These are phyloP conservation scores for Yamadazyma atmosphaerica DNA, from an alignment of 1,139 yeast species.

Conservation along the genomic window DNA sequence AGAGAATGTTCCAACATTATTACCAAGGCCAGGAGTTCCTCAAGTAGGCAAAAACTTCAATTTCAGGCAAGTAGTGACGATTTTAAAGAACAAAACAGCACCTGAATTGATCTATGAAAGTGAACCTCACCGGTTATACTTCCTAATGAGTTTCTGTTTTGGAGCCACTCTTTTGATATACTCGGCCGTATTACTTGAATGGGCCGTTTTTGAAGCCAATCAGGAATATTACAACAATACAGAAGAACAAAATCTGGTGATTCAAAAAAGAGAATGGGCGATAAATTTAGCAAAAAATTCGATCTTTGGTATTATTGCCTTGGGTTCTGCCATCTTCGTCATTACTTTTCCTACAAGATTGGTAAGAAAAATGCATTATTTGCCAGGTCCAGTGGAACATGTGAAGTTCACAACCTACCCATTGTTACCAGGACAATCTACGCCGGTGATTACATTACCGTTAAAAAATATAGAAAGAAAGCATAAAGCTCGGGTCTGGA, in stretches of 20 bases:
- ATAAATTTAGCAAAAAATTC: slow-evolving; percentile 30
- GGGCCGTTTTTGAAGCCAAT: slow-evolving; percentile 57
- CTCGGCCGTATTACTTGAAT: slow-evolving; percentile 60
- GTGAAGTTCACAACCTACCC: slow-evolving; percentile 74
- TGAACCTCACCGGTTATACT: slow-evolving; percentile 79
- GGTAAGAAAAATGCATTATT: slow-evolving; percentile 72
- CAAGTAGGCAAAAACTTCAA: slow-evolving; percentile 56
- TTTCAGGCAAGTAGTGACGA: slow-evolving; percentile 63
- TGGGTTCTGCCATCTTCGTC: slow-evolving; percentile 46
- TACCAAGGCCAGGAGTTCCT: slow-evolving; percentile 77
- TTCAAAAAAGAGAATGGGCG: slow-evolving; percentile 41
- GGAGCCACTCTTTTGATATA: slow-evolving; percentile 69
- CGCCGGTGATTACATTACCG: slow-evolving; percentile 74
- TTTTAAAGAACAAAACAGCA: slow-evolving; percentile 53
- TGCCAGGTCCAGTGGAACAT: slow-evolving; percentile 59
- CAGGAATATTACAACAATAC: slow-evolving; percentile 61
- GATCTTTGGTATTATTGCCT: slow-evolving; percentile 37
- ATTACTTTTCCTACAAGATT: slow-evolving; percentile 62
- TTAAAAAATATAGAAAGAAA: slow-evolving; percentile 55
- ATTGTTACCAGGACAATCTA: slow-evolving; percentile 69
- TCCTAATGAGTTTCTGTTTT: slow-evolving; percentile 66
- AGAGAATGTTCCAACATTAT: slow-evolving; percentile 64
- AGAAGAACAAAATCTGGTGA: slow-evolving; percentile 35
- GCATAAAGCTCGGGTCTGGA: slow-evolving; percentile 69
- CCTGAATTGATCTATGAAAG: slow-evolving; percentile 83